Evolutionary conservation across 805 yeast species (phyloP).

Genomic region (Hanseniaspora lachancei): DNA sequence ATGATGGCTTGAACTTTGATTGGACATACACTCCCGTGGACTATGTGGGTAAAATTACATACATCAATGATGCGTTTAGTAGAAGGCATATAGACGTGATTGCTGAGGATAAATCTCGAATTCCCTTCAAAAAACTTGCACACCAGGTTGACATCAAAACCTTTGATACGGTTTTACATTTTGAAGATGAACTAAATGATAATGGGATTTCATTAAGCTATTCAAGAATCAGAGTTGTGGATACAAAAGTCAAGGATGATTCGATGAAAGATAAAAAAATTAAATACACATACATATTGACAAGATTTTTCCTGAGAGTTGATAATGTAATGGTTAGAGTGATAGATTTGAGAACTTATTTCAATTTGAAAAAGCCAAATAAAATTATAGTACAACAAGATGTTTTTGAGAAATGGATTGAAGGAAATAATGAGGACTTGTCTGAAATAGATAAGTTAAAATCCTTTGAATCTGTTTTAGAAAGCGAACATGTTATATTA

Average conservation of each 20-base stretch:
- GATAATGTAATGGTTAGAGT: constrained; percentile 80
- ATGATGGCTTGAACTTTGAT: constrained; percentile 62
- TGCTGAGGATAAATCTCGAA: constrained; percentile 18
- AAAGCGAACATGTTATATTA: constrained; percentile 1
- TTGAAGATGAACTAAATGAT: constrained; percentile 93
- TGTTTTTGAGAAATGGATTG: background rate
- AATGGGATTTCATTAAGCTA: constrained; percentile 76
- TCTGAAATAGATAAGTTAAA: background rate
- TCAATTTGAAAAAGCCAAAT: constrained; percentile 35
- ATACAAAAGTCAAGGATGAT: constrained; percentile 39
- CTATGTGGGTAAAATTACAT: constrained; percentile 49
- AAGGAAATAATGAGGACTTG: background rate
- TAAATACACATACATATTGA: constrained; percentile 36
- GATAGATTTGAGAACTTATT: constrained; percentile 69
- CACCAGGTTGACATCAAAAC: constrained; percentile 75
- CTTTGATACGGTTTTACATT: constrained; percentile 77
- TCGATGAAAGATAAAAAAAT: background rate
- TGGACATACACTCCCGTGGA: constrained; percentile 80
- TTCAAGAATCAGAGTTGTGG: constrained; percentile 81
- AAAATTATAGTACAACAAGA: constrained; percentile 29
- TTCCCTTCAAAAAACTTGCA: constrained; percentile 61
- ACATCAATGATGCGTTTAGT: constrained; percentile 14
- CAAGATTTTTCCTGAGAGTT: constrained; percentile 72
- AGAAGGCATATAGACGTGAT: background rate
- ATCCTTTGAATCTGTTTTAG: constrained; percentile 3